A percentile compares a stretch with the other conserved stretches of the same genome.
Conservation (phyloP, 495 filamentous ascomycete genomes). For the Hypoxylon fuscum region DNA sequence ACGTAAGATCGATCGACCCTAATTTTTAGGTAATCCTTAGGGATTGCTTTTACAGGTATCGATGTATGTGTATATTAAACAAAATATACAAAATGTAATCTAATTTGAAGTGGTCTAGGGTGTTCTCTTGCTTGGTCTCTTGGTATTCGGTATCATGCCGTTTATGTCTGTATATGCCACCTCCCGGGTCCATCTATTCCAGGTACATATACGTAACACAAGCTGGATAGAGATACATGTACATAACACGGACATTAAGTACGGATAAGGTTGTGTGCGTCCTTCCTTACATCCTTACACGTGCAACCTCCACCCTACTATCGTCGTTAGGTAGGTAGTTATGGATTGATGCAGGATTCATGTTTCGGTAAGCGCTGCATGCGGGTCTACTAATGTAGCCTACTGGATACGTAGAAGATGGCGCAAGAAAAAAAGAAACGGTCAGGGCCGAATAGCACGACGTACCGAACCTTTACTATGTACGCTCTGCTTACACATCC, state of each 20-base stretch:
- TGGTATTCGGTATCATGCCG: too few relatives aligned
- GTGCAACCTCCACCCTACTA: neutral
- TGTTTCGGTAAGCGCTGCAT: conserved; percentile 34
- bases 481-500: conserved; percentile 32
- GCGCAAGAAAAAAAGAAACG: conserved; percentile 2
- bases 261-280: neutral
- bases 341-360: neutral
- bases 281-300: neutral
- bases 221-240: neutral
- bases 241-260: neutral
- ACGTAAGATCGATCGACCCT: conserved; percentile 27
- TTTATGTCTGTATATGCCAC: neutral
- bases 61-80: neutral
- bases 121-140: too few relatives aligned
- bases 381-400: conserved; percentile 8
- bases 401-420: too few relatives aligned
- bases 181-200: neutral
- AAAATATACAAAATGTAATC: too few relatives aligned
- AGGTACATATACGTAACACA: neutral
- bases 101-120: too few relatives aligned
- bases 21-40: neutral
- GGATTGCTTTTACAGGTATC: too few relatives aligned
- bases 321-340: neutral
- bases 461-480: conserved; percentile 19
- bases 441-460: conserved; percentile 21